Conservation (phyloP, 192 early-diverging fungal genomes). For the Backusella circina region DNA sequence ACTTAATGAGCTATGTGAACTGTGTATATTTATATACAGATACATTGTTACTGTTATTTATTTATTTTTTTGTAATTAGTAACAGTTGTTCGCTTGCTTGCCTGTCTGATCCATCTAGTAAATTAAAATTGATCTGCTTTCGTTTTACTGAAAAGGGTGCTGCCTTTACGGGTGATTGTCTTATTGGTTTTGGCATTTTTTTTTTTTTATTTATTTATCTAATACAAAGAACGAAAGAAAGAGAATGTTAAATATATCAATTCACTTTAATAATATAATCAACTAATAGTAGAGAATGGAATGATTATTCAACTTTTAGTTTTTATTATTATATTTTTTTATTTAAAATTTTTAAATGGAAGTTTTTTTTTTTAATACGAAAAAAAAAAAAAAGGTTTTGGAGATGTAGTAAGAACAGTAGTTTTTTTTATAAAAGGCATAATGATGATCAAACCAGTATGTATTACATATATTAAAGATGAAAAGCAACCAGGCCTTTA, state of each 20-base stretch:
- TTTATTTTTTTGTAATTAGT: neutral
- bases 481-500: neutral
- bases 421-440: no score
- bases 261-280: neutral
- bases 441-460: neutral
- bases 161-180: neutral
- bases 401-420: no score
- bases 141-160: conserved; percentile 2
- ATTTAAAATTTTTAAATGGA: neutral
- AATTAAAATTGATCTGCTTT: conserved; percentile 11
- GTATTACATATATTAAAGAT: neutral
- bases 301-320: neutral
- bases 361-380: neutral
- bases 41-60: neutral
- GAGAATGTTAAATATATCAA: neutral
- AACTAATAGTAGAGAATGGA: neutral
- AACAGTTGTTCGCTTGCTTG: neutral
- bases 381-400: neutral
- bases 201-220: neutral
- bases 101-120: neutral
- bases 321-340: neutral
- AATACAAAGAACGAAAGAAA: neutral
- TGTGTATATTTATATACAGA: neutral
- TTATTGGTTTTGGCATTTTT: neutral
- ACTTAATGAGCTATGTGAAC: neutral